Conservation (phyloP, 306 rosid species). For the Vigna hirtella region DNA sequence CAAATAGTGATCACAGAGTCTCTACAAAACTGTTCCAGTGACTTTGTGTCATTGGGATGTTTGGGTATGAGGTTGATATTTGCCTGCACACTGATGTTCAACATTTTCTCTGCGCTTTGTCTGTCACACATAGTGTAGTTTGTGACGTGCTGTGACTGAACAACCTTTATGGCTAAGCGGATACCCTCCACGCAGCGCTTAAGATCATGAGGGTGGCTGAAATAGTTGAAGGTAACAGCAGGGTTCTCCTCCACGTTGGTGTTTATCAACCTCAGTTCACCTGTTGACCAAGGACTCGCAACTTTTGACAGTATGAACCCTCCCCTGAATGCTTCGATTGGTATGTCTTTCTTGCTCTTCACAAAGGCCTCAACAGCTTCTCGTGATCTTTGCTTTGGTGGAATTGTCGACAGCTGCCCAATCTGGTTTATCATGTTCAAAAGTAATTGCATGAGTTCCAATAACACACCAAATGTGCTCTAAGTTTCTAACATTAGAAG, state of each 20-base stretch:
- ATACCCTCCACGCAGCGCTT: conserved; percentile 77
- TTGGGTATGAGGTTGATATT: conserved; percentile 78
- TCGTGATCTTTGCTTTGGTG: conserved; percentile 79
- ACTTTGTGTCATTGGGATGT: conserved; percentile 69
- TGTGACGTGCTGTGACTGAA: conserved; percentile 62
- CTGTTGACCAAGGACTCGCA: conserved; percentile 69
- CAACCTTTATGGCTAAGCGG: conserved; percentile 65
- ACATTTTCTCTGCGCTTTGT: conserved; percentile 59
- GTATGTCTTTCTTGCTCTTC: conserved; percentile 60
- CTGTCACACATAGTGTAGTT: conserved; percentile 57
- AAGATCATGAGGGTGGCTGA: conserved; percentile 73
- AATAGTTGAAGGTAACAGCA: conserved; percentile 82
- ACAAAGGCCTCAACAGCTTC: conserved; percentile 66
- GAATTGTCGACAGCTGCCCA: conserved; percentile 86
- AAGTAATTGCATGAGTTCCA: too few species aligned
- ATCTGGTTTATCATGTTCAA: conserved; percentile 53
- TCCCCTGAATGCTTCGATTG: conserved; percentile 78
- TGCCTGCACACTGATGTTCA: conserved; percentile 68
- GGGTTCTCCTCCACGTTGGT: conserved; percentile 83
- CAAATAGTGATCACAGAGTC: conserved; percentile 89
- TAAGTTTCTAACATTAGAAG: not conserved
- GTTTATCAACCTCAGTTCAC: conserved; percentile 63
- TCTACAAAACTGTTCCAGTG: conserved; percentile 78
- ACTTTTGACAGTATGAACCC: conserved; percentile 87
- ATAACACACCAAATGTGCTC: not conserved